Evolutionary conservation across 305 asterid genomes (phyloP).

Genomic region (Fraxinus paxiana): DNA sequence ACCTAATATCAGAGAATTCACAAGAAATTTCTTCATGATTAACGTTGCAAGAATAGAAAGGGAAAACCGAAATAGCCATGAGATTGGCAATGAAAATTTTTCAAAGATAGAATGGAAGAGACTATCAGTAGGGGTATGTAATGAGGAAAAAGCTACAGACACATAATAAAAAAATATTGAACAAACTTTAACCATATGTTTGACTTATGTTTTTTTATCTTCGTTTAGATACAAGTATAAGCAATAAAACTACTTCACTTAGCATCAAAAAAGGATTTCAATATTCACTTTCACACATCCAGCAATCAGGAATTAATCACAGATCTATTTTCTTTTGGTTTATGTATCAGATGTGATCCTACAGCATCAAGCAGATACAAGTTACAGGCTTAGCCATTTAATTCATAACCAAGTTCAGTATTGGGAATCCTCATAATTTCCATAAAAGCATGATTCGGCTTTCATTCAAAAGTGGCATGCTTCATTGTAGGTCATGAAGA

Average conservation of each 20-base stretch:
- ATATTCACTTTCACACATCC: not conserved
- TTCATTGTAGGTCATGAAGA: not conserved
- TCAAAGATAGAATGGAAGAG: not conserved
- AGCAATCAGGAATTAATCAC: not conserved
- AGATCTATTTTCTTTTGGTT: not conserved
- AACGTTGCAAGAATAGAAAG: not conserved
- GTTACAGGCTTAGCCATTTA: not conserved
- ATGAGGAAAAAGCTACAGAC: constrained; percentile 1
- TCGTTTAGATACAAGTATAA: not conserved
- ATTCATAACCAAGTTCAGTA: not conserved
- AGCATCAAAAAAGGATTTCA: not conserved
- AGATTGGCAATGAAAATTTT: not conserved
- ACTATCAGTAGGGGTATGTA: constrained; percentile 1
- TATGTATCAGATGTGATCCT: not conserved
- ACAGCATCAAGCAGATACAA: not conserved
- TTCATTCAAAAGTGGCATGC: not conserved
- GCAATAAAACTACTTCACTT: not conserved
- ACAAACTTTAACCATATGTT: not conserved
- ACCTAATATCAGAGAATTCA: not conserved
- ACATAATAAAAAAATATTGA: not conserved
- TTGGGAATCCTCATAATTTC: not conserved
- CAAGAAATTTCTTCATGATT: constrained; percentile 2
- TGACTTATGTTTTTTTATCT: not conserved
- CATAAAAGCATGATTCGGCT: not conserved
- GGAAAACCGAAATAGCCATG: not conserved